These are phyloP conservation scores for Arctium minus DNA, from an alignment of 129 eudicot genomes.

Conservation along the genomic window DNA sequence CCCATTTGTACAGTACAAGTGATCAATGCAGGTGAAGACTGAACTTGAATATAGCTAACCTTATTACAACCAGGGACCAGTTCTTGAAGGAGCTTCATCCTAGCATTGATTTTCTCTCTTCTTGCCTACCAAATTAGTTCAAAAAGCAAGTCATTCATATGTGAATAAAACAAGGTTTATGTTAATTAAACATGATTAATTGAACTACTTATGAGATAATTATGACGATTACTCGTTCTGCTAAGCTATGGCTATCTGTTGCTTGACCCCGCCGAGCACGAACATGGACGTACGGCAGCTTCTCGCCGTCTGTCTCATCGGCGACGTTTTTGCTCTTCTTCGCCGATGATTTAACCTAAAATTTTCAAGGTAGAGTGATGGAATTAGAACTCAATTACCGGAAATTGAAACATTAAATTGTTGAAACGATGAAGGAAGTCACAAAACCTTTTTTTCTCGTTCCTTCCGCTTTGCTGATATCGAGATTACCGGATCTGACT, in stretches of 20 bases:
- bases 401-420: conserved; percentile 10
- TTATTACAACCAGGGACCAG: conserved; percentile 98
- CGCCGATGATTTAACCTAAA: conserved; percentile 54
- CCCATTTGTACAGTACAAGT: conserved; percentile 24
- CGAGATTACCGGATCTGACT: conserved; percentile 39
- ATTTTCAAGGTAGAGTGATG: not conserved
- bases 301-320: conserved; percentile 52
- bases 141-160: not conserved
- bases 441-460: conserved; percentile 75
- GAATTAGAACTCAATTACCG: conserved; percentile 9
- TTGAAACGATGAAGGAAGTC: not conserved
- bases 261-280: conserved; percentile 99
- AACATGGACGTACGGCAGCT: conserved; percentile 95
- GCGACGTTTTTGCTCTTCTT: conserved; percentile 65
- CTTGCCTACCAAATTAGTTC: conserved; percentile 57
- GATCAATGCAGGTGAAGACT: conserved; percentile 2
- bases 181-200: conserved; percentile 17
- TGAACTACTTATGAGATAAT: conserved; percentile 10
- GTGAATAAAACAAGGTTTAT: conserved; percentile 6
- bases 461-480: conserved; percentile 75
- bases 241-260: conserved; percentile 98
- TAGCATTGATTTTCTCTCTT: conserved; percentile 97
- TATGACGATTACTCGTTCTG: conserved; percentile 76
- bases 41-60: conserved; percentile 40
- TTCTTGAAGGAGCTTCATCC: conserved; percentile 97